These are phyloP conservation scores for Gaeumannomyces sp. DNA, from an alignment of 2,329 filamentous ascomycete species.

Conservation along the genomic window DNA sequence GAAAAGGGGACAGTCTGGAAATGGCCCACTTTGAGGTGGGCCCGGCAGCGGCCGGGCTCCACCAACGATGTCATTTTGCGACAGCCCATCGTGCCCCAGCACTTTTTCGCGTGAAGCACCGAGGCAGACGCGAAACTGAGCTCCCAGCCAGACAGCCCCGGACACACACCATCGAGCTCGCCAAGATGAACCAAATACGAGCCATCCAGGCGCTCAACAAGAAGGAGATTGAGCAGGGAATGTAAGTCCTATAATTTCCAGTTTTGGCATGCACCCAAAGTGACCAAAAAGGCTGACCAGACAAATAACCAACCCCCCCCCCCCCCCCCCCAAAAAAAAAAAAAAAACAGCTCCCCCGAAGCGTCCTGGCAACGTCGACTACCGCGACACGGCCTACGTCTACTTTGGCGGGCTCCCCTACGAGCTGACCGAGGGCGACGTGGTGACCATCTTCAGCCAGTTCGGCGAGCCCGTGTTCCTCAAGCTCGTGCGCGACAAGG, in stretches of 20 bases:
- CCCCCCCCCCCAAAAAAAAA: background rate
- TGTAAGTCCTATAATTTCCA: conserved; percentile 45
- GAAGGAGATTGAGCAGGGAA: conserved; percentile 83
- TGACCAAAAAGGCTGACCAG: background rate
- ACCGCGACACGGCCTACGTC: conserved; percentile 88
- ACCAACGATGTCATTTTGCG: background rate
- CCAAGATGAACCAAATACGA: conserved; percentile 84
- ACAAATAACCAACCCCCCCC: background rate
- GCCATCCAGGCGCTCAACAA: conserved; percentile 91
- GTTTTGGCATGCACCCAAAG: background rate
- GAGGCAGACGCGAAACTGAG: background rate
- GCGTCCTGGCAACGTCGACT: conserved; percentile 97
- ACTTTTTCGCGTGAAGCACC: background rate
- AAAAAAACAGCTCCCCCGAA: conserved; percentile 58
- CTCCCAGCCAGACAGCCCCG: background rate
- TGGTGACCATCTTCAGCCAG: conserved; percentile 95
- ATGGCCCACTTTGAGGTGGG: background rate
- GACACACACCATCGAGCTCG: background rate
- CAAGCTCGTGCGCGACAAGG: conserved; percentile 88
- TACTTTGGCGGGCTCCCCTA: conserved; percentile 93
- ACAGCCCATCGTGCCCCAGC: background rate
- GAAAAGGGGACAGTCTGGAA: no score
- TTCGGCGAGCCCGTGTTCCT: conserved; percentile 92
- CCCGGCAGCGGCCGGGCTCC: no score
- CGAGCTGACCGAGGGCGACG: conserved; percentile 89